Evolutionary conservation across 2,329 filamentous ascomycete genomes (phyloP).

Genomic region (Eurotiales sp.): DNA sequence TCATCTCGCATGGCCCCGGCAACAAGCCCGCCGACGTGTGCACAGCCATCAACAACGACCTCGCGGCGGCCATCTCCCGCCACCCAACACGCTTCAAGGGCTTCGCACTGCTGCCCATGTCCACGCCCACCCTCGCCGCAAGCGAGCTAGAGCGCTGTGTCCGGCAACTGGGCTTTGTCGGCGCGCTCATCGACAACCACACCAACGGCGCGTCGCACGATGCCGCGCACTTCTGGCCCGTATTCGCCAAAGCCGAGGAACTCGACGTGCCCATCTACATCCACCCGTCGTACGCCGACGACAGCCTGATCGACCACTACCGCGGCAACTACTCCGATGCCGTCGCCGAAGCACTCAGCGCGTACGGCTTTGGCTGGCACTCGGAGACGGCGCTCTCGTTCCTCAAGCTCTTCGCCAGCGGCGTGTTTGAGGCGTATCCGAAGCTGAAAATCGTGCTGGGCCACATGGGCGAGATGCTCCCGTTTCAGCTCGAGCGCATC

Average conservation of each 20-base stretch:
- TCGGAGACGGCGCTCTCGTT: constrained; percentile 34
- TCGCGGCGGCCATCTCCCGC: constrained; percentile 26
- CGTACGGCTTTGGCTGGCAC: constrained; percentile 36
- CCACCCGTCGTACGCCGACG: constrained; percentile 45
- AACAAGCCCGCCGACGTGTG: constrained; percentile 13
- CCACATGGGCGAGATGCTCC: constrained; percentile 53
- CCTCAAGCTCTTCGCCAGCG: constrained; percentile 46
- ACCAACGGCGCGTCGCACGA: constrained; percentile 41
- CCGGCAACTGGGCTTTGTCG: constrained; percentile 44
- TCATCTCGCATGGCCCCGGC: constrained; percentile 19
- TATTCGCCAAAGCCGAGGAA: constrained; percentile 42
- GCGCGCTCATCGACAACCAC: constrained; percentile 47
- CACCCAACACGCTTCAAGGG: constrained; percentile 39
- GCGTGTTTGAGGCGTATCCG: constrained; percentile 55
- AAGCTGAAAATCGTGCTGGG: constrained; percentile 53
- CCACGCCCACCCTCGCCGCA: constrained; percentile 33
- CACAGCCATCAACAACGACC: constrained; percentile 28
- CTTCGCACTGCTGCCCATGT: constrained; percentile 43
- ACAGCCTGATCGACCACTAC: constrained; percentile 34
- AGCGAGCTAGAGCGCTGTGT: constrained; percentile 38
- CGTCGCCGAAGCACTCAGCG: constrained; percentile 18
- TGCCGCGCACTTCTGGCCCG: constrained; percentile 38
- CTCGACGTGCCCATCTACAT: constrained; percentile 52
- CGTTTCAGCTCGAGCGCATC: constrained; percentile 51
- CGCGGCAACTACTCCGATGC: constrained; percentile 32